These are phyloP conservation scores for Usnea hakonensis DNA, from an alignment of 495 filamentous ascomycete genomes.

Conservation along the genomic window DNA sequence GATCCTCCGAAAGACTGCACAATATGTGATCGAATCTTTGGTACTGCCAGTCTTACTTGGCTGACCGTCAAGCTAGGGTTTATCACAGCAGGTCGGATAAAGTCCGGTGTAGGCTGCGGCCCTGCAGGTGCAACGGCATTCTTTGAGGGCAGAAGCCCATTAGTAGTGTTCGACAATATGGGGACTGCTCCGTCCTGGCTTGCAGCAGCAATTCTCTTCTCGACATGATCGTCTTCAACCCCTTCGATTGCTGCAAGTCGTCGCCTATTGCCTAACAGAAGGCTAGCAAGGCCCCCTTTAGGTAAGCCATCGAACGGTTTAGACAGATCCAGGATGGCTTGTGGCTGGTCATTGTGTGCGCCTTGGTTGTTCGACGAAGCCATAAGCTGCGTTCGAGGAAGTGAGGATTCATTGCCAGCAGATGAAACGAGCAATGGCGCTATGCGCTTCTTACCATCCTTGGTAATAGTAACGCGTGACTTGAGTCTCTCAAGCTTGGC, in stretches of 20 bases:
- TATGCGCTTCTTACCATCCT: constrained; percentile 95
- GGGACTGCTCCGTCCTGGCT: constrained; percentile 59
- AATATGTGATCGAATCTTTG: constrained; percentile 76
- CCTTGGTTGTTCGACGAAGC: constrained; percentile 55
- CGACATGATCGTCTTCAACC: constrained; percentile 58
- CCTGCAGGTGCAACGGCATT: constrained; percentile 45
- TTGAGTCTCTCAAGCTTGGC: constrained; percentile 73
- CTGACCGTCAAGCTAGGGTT: constrained; percentile 73
- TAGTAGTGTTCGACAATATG: constrained; percentile 65
- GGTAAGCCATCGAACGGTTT: constrained; percentile 93
- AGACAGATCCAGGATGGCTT: constrained; percentile 81
- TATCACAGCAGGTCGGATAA: constrained; percentile 76
- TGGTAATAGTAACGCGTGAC: constrained; percentile 84
- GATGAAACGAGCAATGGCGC: constrained; percentile 86
- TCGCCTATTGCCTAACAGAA: constrained; percentile 89
- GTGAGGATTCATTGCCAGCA: constrained; percentile 68
- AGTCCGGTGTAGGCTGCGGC: constrained; percentile 69
- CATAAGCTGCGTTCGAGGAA: constrained; percentile 78
- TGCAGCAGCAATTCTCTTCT: constrained; percentile 51
- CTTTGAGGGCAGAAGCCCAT: constrained; percentile 65
- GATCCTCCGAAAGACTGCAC: constrained; percentile 52
- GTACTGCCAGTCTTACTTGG: constrained; percentile 82
- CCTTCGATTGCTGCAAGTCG: constrained; percentile 61
- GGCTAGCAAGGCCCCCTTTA: constrained; percentile 73
- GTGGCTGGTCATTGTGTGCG: constrained; percentile 61